Conservation (phyloP, 441 rosid genomes). For the Monsonia emarginata region DNA sequence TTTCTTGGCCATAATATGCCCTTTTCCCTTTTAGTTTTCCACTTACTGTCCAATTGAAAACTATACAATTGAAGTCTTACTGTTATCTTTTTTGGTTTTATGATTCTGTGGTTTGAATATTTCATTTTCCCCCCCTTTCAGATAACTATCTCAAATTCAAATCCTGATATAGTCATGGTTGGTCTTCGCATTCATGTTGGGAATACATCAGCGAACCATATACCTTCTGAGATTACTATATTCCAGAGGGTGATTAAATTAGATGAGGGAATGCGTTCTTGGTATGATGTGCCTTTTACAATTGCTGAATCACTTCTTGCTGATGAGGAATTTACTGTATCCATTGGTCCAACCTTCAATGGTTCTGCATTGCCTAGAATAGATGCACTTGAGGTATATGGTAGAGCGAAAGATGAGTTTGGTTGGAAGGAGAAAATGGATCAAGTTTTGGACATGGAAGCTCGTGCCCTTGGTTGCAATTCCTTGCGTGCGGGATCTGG, state of each 20-base stretch:
- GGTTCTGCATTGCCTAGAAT: conserved; percentile 84
- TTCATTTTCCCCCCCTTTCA: conserved; percentile 27
- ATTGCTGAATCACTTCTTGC: conserved; percentile 98
- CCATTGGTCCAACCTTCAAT: conserved; percentile 82
- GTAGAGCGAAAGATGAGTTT: conserved; percentile 98
- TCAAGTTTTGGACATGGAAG: conserved; percentile 88
- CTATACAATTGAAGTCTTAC: background rate
- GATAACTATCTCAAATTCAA: conserved; percentile 89
- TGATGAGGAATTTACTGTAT: conserved; percentile 85
- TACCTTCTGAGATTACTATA: conserved; percentile 83
- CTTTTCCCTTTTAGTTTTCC: background rate
- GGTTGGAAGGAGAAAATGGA: conserved; percentile 99
- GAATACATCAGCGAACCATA: conserved; percentile 76
- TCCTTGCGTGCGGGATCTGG: conserved; percentile 57
- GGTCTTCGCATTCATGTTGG: conserved; percentile 98
- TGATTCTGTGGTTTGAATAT: conserved; percentile 7
- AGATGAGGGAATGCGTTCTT: conserved; percentile 94
- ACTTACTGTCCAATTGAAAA: too few relatives aligned
- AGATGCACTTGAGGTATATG: conserved; percentile 94
- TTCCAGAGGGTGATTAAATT: conserved; percentile 91
- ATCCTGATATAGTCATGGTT: conserved; percentile 97
- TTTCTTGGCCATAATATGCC: background rate
- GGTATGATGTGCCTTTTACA: conserved; percentile 99
- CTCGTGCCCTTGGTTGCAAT: conserved; percentile 83
- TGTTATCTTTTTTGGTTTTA: background rate